phyloP scores from a whole-genome alignment of 2,329 filamentous ascomycete species.

The Epichloe aotearoae region DNA sequence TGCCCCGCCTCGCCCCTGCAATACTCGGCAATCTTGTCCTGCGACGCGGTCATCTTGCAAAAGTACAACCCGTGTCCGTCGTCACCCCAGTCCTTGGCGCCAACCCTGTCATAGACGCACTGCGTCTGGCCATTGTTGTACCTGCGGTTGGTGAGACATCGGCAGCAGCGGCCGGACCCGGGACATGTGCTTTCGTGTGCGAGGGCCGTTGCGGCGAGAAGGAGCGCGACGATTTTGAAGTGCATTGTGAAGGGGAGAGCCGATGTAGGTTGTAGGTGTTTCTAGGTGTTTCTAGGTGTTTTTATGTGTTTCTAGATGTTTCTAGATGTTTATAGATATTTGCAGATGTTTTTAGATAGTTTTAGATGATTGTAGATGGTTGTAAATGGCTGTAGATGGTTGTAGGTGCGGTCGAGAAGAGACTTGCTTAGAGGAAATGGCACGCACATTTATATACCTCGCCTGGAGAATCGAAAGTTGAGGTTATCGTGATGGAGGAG shows the following conservation, averaged over 20 bases:
- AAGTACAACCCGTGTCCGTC: slow-evolving; percentile 1
- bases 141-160: not conserved
- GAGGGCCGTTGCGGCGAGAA: not conserved
- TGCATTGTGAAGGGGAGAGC: not conserved
- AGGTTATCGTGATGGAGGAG: too few species aligned
- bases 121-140: not conserved
- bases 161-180: not conserved
- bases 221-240: not conserved
- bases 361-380: too few species aligned
- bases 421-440: too few species aligned
- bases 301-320: too few species aligned
- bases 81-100: not conserved
- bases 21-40: not conserved
- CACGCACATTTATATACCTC: too few species aligned
- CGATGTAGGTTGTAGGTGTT: too few species aligned
- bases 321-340: fast-evolving
- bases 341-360: too few species aligned
- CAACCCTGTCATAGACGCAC: not conserved
- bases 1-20: not conserved
- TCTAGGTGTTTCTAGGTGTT: too few species aligned
- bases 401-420: too few species aligned
- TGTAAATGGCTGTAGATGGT: too few species aligned
- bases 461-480: too few species aligned
- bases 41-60: not conserved
- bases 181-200: not conserved